Evolutionary conservation across 768 basidiomycete genomes (phyloP), one percentile per base, ranked within the genome.

Genomic region (Daedaleopsis sinensis): DNA sequence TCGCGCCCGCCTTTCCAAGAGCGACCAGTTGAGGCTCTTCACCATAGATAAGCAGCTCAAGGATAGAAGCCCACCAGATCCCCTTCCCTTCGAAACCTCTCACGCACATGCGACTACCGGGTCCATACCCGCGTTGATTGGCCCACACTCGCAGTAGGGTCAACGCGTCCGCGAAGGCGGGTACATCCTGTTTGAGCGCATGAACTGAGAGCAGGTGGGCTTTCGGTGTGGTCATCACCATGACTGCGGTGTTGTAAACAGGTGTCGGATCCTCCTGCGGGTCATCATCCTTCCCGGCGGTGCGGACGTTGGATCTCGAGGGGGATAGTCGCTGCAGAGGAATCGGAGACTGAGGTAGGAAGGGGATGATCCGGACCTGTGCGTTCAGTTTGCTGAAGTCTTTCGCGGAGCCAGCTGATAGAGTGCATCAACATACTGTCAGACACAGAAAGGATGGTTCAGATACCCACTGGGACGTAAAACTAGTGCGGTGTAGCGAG

Each of bases 131-230:
- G 44, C 95, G 81, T 67, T 95, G 90, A 52, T 88, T 86, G 1
- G 92, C 93, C 97, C 97, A 99, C 16, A 96, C 83, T 11, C 93
- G 84, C 16, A 98, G 83, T 1, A 98, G 79, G 0, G 89, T 80
- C 10, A 94, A 72, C 0, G 93, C 93, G 53, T 95, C 89, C 1
- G 74, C 72, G 71, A 93, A 94, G 0, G 87, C 81, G 0, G 89
- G 81, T 11, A 76, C 74, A 11, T 76, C 68, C 24, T 84, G 75
- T 12, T 82, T 76, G 44, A 89, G 65, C 1, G 75, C 65, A 65
- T 84, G 77, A 21, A 81, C 71, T 36, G 74, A 72, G n/a, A 82
- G 73, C 18, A 84, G 74, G 55, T 81, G 78, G 2, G 74, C 78
- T 49, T 84, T 81, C 35, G 84, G 78, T 13, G 80, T 80, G 24